A percentile compares a stretch with the other conserved stretches of the same genome.
Evolutionary conservation across 2,329 filamentous ascomycete genomes (phyloP).

Genomic region (Cadophora gregata): DNA sequence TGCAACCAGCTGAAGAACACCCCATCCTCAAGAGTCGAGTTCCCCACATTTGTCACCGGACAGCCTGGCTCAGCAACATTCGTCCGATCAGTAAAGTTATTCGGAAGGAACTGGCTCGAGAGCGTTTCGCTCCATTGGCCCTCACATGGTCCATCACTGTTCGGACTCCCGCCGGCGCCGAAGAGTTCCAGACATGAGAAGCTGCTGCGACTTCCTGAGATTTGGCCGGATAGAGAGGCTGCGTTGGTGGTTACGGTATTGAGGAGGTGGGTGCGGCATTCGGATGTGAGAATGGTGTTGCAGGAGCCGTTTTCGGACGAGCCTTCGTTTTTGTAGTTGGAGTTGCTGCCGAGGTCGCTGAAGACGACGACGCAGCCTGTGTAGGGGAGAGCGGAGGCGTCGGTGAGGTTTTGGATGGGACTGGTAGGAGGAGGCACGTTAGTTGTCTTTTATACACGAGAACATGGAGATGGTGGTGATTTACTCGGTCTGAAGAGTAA

Average conservation of each 20-base stretch:
- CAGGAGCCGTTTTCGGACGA: conserved; percentile 9
- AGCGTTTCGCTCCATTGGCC: neutral
- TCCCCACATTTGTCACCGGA: conserved; percentile 1
- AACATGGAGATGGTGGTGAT: neutral
- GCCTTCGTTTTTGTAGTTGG: neutral
- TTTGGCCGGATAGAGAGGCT: neutral
- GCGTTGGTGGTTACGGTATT: neutral
- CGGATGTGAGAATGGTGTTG: conserved; percentile 1
- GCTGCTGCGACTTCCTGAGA: neutral
- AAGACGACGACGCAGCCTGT: conserved; percentile 11
- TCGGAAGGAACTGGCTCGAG: conserved; percentile 9
- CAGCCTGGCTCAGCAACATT: neutral
- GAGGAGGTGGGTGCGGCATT: conserved; percentile 9
- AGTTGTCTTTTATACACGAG: neutral
- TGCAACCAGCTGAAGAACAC: conserved; percentile 7
- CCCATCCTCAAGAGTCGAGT: neutral
- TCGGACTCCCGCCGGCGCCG: neutral
- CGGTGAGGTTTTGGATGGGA: conserved; percentile 1
- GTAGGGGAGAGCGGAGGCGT: conserved; percentile 6
- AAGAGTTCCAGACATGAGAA: conserved; percentile 5
- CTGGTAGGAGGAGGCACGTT: neutral
- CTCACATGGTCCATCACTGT: neutral
- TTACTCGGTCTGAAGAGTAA: neutral
- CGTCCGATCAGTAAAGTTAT: conserved; percentile 12
- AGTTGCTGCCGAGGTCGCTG: neutral